Conservation (phyloP, 1,284 basidiomycete species). For the Cryptococcus jaspeensis region DNA sequence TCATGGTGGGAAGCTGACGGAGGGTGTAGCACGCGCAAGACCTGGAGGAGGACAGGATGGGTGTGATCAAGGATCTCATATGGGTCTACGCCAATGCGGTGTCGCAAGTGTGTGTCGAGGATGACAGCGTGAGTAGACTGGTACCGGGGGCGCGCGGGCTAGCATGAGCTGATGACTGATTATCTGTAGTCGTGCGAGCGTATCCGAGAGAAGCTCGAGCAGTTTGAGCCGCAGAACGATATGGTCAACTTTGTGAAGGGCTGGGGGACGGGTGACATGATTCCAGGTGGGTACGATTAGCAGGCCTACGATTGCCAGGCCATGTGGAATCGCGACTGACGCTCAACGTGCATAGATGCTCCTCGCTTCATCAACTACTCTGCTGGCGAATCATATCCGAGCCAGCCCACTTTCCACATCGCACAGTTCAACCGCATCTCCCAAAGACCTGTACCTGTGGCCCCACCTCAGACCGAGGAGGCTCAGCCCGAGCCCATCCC, state of each 20-base stretch:
- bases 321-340: too few species aligned
- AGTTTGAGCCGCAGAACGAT: slow-evolving; percentile 76
- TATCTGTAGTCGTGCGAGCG: slow-evolving; percentile 76
- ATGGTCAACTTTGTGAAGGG: slow-evolving; percentile 80
- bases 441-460: slow-evolving; percentile 25
- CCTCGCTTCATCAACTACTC: slow-evolving; percentile 71
- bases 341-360: slow-evolving; percentile 57
- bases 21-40: slow-evolving; percentile 73
- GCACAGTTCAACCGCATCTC: slow-evolving; percentile 48
- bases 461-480: slow-evolving; percentile 15
- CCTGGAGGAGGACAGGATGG: slow-evolving; percentile 88
- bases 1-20: not conserved
- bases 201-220: slow-evolving; percentile 74
- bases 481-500: slow-evolving; percentile 9
- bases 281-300: slow-evolving; percentile 58
- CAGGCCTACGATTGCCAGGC: too few species aligned
- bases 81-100: slow-evolving; percentile 97
- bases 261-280: slow-evolving; percentile 78
- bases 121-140: slow-evolving; percentile 78
- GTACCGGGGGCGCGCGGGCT: not conserved
- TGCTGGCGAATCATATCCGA: slow-evolving; percentile 47
- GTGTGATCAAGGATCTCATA: slow-evolving; percentile 90
- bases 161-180: slow-evolving; percentile 6
- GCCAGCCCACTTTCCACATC: slow-evolving; percentile 40
- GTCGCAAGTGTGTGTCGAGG: slow-evolving; percentile 90